phyloP scores from a whole-genome alignment of 2,329 filamentous ascomycete genomes.

The Beauveria asiatica region DNA sequence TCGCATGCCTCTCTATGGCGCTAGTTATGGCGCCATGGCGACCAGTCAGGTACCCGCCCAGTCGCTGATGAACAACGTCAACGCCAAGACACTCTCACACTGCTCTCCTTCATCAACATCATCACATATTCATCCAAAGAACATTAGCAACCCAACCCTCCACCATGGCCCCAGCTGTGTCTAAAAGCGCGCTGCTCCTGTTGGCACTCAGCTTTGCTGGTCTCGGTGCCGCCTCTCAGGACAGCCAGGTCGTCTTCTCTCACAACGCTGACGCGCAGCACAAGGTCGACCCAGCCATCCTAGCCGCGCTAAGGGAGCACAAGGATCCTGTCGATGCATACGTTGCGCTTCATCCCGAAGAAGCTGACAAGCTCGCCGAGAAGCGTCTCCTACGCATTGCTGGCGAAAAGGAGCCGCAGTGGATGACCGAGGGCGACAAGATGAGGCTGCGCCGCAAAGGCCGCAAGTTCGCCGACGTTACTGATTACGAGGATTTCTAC shows the following conservation, averaged over 20 bases:
- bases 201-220: neutral
- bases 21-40: slow-evolving; percentile 1
- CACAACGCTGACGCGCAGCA: slow-evolving; percentile 4
- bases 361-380: slow-evolving; percentile 25
- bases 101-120: neutral
- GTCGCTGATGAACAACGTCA: neutral
- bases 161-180: neutral
- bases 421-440: slow-evolving; percentile 68
- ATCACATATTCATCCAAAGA: neutral
- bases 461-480: slow-evolving; percentile 67
- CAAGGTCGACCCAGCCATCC: slow-evolving; percentile 17
- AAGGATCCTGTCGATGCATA: slow-evolving; percentile 23
- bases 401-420: slow-evolving; percentile 52
- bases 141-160: neutral
- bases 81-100: neutral
- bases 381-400: slow-evolving; percentile 54
- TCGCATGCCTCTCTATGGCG: neutral
- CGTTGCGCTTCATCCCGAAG: slow-evolving; percentile 19
- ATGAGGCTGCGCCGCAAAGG: slow-evolving; percentile 58
- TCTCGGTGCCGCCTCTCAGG: slow-evolving; percentile 8
- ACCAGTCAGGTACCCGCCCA: neutral
- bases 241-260: slow-evolving; percentile 13
- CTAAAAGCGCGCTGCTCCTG: neutral
- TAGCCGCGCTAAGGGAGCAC: slow-evolving; percentile 18
- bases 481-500: slow-evolving; percentile 47